Evolutionary conservation across 139 green algal genomes (phyloP), one percentile per base, ranked within the genome.

Genomic region (Edaphochlamys debaryana): DNA sequence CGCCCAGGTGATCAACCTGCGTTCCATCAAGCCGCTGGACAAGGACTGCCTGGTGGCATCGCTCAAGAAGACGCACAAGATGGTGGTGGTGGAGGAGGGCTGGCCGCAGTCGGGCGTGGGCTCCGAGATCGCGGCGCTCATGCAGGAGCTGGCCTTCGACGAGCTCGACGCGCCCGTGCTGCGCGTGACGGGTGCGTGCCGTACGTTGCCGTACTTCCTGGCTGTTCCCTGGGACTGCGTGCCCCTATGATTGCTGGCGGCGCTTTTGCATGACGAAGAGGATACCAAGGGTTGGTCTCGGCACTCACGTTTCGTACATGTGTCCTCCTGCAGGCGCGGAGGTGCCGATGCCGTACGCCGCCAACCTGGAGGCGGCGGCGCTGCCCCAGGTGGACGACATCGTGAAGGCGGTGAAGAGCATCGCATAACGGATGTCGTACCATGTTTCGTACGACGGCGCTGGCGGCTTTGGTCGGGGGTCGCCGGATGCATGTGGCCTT

Each of bases 331-430:
- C 79, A 91, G 87, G 87, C 40, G 96, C 93, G 80, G 93, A 97
- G 64, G 84, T 99, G 34, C 98, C 97, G 50, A 99, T 98, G 94
- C 97, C 97, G 0, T 99, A 99, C 71, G 97, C 97, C 11, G 90
- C 90, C 9, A 97, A 98, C 89, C 90, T 99, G 42, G 97, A 99
- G 91, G 86, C 86, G 13, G 71, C 91, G 2, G 91, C 92, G 0
- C 90, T 99, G 52, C 97, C 97, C 0, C 90, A 94, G 36, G 84
- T 96, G 0, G 87, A 94, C 29, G 94, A 98, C 67, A 90, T 99
- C 38, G 82, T 98, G 6, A 80, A 79, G 34, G 90, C 93, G 0
- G 92, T 90, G 2, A 94, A 93, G 84, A 87, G 88, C 50, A 78
- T 91, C 22, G 58, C 32, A 8, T 69, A 40, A 71, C n/a, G n/a